phyloP scores from a whole-genome alignment of 225 moss, liverwort and hornwort species.

The Polytrichum formosum region DNA sequence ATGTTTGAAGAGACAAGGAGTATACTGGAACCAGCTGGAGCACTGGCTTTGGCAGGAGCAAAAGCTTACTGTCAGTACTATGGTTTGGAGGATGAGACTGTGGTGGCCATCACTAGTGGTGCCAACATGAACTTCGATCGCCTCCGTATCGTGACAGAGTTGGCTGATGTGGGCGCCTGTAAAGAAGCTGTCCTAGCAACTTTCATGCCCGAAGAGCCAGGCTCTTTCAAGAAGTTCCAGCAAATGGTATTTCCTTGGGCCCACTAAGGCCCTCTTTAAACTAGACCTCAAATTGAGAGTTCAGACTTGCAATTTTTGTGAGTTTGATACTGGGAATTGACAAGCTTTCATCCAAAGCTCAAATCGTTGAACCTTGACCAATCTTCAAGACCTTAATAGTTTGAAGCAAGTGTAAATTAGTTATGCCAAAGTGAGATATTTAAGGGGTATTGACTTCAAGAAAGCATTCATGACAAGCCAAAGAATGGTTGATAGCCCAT shows the following conservation, averaged over 20 bases:
- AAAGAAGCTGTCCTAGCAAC: conserved; percentile 95
- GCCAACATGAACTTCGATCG: conserved; percentile 98
- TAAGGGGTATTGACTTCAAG: too few species aligned
- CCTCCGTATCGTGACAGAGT: conserved; percentile 85
- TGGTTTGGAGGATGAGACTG: conserved; percentile 47
- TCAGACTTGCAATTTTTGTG: too few species aligned
- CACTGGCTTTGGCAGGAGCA: conserved; percentile 55
- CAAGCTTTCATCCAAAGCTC: too few species aligned
- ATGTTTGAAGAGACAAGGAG: conserved; percentile 70
- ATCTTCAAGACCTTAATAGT: too few species aligned
- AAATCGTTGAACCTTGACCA: too few species aligned
- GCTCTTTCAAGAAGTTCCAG: conserved; percentile 78
- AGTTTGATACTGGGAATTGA: too few species aligned
- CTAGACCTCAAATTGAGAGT: too few species aligned
- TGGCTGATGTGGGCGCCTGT: conserved; percentile 85
- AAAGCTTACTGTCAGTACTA: conserved; percentile 59
- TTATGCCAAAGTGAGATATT: too few species aligned
- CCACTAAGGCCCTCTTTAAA: too few species aligned
- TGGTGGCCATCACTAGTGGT: conserved; percentile 60
- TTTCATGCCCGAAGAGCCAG: conserved; percentile 79
- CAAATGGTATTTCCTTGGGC: conserved; percentile 31
- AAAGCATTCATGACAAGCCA: too few species aligned
- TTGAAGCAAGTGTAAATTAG: too few species aligned
- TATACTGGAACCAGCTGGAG: conserved; percentile 65
- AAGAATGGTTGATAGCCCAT: too few species aligned